Evolutionary conservation across 177 flowering plant genomes (phyloP).

Genomic region (Vitis hybrid): DNA sequence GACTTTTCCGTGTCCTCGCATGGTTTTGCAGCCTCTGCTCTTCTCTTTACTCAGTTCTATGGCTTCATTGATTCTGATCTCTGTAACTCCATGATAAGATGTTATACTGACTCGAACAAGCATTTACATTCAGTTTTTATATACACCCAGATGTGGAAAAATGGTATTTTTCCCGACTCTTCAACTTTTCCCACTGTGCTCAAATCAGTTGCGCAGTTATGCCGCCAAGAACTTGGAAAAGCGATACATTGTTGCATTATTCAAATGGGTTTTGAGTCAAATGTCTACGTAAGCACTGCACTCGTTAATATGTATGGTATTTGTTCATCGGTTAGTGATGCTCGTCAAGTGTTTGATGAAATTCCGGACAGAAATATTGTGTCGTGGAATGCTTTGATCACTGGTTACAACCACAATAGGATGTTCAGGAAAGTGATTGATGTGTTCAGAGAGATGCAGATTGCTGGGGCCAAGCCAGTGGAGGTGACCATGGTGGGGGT

Average conservation of each 20-base stretch:
- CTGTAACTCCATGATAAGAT: conserved; percentile 26
- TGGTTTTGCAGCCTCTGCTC: conserved; percentile 12
- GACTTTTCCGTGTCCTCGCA: conserved; percentile 17
- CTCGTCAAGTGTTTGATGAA: conserved; percentile 32
- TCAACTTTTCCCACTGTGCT: conserved; percentile 29
- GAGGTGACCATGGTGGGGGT: conserved; percentile 38
- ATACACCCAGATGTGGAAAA: conserved; percentile 27
- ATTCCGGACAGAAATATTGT: conserved; percentile 34
- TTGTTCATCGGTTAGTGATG: conserved; percentile 18
- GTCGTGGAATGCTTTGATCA: conserved; percentile 40
- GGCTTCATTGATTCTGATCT: conserved; percentile 13
- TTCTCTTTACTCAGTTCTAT: conserved; percentile 19
- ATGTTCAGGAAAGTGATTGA: conserved; percentile 25
- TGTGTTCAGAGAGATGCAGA: conserved; percentile 29
- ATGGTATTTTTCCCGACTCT: conserved; percentile 25
- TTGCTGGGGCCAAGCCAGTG: conserved; percentile 16
- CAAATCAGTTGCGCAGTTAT: conserved; percentile 26
- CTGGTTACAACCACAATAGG: conserved; percentile 34
- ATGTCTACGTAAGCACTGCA: conserved; percentile 27
- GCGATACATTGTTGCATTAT: conserved; percentile 26
- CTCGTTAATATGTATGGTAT: conserved; percentile 28
- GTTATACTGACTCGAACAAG: conserved; percentile 20
- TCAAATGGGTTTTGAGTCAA: conserved; percentile 27
- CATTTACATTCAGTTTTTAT: conserved; percentile 30
- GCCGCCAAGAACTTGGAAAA: conserved; percentile 19